These are phyloP conservation scores for Neophaeococcomyces mojaviensis DNA, from an alignment of 2,329 filamentous ascomycete genomes.

Conservation along the genomic window DNA sequence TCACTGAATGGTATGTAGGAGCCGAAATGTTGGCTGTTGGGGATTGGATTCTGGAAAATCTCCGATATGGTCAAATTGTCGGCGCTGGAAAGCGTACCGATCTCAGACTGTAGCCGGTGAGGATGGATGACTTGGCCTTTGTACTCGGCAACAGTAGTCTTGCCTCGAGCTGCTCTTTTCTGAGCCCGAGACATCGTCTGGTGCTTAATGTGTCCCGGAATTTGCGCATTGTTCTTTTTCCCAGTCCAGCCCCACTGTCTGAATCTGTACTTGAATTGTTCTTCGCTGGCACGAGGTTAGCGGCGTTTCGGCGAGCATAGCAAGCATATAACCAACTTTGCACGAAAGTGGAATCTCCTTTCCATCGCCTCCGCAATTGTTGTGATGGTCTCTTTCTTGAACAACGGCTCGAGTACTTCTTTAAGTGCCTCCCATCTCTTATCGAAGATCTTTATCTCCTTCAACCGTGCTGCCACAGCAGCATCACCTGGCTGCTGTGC, in stretches of 20 bases:
- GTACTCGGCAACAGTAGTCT: neutral
- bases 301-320: neutral
- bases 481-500: neutral
- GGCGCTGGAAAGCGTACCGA: neutral
- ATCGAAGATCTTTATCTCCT: neutral
- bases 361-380: neutral
- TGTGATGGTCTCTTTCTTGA: neutral
- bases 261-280: conserved; percentile 4
- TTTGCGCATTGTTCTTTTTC: conserved; percentile 1
- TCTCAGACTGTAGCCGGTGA: neutral
- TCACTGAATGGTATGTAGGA: conserved; percentile 1
- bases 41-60: neutral
- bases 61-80: neutral
- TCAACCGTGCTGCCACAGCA: neutral
- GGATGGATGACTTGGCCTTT: neutral
- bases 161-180: conserved; percentile 2
- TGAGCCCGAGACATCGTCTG: neutral
- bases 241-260: neutral
- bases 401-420: conserved; percentile 1
- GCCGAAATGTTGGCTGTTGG: neutral
- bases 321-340: neutral
- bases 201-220: neutral
- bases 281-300: neutral
- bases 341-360: neutral
- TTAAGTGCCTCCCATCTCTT: conserved; percentile 2